A percentile compares a stretch with the other conserved stretches of the same genome.
Evolutionary conservation across 352 stramenopile genomes (phyloP).

Genomic region (Globisporangium iwayamae): DNA sequence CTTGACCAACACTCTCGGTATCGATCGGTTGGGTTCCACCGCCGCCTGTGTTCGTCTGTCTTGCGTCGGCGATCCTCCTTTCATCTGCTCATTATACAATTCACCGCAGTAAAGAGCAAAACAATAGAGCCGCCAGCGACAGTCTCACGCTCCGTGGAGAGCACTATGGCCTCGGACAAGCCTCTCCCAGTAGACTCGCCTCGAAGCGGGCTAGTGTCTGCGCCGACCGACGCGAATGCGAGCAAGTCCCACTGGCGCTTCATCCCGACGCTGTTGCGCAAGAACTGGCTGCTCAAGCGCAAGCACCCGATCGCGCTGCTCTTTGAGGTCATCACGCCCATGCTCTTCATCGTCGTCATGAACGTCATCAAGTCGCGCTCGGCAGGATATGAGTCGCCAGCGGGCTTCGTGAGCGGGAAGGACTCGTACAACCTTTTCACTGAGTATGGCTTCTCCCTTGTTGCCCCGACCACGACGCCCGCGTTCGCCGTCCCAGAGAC

Average conservation of each 20-base stretch:
- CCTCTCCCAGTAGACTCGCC: conserved; percentile 10
- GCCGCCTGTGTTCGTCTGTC: too few species aligned
- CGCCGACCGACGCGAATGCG: background rate
- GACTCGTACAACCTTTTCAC: conserved; percentile 46
- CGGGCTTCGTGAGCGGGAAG: conserved; percentile 30
- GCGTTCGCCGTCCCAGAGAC: conserved; percentile 52
- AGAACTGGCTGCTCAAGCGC: conserved; percentile 80
- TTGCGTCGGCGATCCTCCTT: background rate
- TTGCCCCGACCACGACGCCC: conserved; percentile 27
- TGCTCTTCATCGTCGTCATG: conserved; percentile 59
- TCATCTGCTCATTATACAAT: background rate
- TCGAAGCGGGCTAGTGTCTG: background rate
- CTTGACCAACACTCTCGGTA: background rate
- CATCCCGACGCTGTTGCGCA: conserved; percentile 56
- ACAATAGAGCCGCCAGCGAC: background rate
- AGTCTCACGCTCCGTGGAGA: too few species aligned
- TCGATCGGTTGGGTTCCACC: too few species aligned
- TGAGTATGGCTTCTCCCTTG: conserved; percentile 24
- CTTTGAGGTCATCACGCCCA: conserved; percentile 58
- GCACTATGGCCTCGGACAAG: conserved; percentile 2
- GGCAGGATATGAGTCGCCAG: conserved; percentile 26
- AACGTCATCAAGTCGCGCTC: conserved; percentile 45
- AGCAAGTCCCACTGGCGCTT: conserved; percentile 35
- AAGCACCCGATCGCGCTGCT: conserved; percentile 44
- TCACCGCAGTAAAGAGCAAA: background rate